Evolutionary conservation across 306 rosid species (phyloP).

Genomic region (Quercus glauca): DNA sequence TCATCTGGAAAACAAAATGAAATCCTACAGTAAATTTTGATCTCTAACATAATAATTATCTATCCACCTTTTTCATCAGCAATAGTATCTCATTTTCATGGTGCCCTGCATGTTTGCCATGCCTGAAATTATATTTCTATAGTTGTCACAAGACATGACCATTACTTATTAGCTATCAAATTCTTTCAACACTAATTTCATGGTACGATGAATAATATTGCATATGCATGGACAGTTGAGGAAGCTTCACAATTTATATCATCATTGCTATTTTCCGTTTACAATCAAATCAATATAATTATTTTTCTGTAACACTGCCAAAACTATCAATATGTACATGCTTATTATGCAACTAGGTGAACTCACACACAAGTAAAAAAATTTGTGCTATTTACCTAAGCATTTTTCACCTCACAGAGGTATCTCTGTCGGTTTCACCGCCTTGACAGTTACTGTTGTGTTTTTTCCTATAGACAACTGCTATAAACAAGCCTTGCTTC

Average conservation of each 20-base stretch:
- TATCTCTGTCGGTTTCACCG: neutral
- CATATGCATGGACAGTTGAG: neutral
- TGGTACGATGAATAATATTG: neutral
- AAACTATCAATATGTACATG: too few species aligned
- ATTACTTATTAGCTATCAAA: neutral
- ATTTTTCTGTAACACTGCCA: too few species aligned
- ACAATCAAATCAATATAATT: too few species aligned
- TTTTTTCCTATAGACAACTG: neutral
- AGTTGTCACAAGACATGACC: neutral
- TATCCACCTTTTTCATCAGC: neutral
- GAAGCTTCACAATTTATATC: neutral
- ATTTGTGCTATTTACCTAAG: neutral
- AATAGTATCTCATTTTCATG: neutral
- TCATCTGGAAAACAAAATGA: too few species aligned
- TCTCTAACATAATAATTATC: neutral
- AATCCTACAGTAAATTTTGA: neutral
- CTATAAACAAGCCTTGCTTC: conserved; percentile 18
- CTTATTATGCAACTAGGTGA: too few species aligned
- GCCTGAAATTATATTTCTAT: neutral
- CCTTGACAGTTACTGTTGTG: neutral
- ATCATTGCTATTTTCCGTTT: neutral
- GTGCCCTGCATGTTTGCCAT: neutral
- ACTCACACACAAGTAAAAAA: too few species aligned
- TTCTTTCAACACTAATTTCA: neutral
- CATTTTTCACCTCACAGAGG: neutral